These are phyloP conservation scores for Scedosporium apiospermum DNA, from an alignment of 2,329 filamentous ascomycete species.

Conservation along the genomic window DNA sequence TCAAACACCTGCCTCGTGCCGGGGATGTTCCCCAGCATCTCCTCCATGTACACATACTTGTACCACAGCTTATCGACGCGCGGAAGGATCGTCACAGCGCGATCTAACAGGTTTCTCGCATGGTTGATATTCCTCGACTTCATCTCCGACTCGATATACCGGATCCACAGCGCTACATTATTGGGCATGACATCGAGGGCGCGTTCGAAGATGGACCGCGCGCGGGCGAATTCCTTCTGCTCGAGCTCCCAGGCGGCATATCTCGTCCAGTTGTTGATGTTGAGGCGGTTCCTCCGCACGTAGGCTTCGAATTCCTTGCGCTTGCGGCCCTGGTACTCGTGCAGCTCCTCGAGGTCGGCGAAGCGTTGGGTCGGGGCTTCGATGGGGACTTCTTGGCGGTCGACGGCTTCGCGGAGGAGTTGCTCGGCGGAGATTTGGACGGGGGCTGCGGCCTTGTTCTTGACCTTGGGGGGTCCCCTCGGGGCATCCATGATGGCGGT, in stretches of 20 bases:
- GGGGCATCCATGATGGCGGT: slow-evolving; percentile 67
- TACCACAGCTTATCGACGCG: slow-evolving; percentile 97
- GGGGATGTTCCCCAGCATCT: slow-evolving; percentile 89
- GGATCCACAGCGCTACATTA: slow-evolving; percentile 77
- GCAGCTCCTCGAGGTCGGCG: slow-evolving; percentile 91
- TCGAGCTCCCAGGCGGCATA: slow-evolving; percentile 97
- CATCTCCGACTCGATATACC: slow-evolving; percentile 96
- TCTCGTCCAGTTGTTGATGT: slow-evolving; percentile 98
- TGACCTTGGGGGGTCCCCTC: slow-evolving; percentile 88
- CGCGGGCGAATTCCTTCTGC: slow-evolving; percentile 91
- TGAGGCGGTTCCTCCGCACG: slow-evolving; percentile 86
- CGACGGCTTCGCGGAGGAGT: slow-evolving; percentile 91
- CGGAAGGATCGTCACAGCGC: slow-evolving; percentile 85
- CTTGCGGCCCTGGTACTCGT: slow-evolving; percentile 94
- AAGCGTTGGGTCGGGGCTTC: slow-evolving; percentile 92
- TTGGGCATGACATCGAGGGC: slow-evolving; percentile 88
- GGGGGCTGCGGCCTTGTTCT: slow-evolving; percentile 93
- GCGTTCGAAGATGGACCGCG: slow-evolving; percentile 87
- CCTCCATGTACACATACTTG: slow-evolving; percentile 98
- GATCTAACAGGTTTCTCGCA: slow-evolving; percentile 85
- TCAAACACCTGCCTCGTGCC: slow-evolving; percentile 93
- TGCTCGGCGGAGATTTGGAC: slow-evolving; percentile 94
- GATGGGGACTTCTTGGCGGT: slow-evolving; percentile 81
- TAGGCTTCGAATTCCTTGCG: slow-evolving; percentile 97
- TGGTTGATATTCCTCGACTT: slow-evolving; percentile 90